Evolutionary conservation across 164 flowering plant genomes (phyloP).

Genomic region (Kalanchoe fedtschenkoi): DNA sequence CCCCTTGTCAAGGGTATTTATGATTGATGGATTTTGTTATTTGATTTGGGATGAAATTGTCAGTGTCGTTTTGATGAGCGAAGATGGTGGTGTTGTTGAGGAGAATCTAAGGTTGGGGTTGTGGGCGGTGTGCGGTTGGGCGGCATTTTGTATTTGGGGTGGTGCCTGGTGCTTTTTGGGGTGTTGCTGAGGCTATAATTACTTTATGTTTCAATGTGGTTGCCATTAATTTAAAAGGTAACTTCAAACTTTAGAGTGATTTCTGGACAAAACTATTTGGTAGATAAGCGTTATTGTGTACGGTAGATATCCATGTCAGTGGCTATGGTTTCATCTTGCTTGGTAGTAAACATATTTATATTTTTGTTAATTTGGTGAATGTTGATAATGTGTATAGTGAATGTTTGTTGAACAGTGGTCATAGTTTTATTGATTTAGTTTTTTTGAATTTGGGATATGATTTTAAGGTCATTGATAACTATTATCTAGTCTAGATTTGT

Average conservation of each 20-base stretch:
- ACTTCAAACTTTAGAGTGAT: neutral
- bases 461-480: too few relatives aligned
- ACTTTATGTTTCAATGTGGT: constrained; percentile 17
- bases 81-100: constrained; percentile 7
- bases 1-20: constrained; percentile 68
- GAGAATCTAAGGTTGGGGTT: constrained; percentile 12
- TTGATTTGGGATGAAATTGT: constrained; percentile 18
- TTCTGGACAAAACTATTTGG: neutral
- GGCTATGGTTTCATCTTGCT: too few relatives aligned
- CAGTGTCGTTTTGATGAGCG: constrained; percentile 6
- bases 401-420: too few relatives aligned
- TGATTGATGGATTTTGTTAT: constrained; percentile 38
- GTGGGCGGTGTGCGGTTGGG: constrained; percentile 36
- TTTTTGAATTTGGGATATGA: too few relatives aligned
- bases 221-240: neutral
- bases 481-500: too few relatives aligned
- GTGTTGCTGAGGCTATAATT: constrained; percentile 47
- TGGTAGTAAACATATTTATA: too few relatives aligned
- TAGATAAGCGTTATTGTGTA: neutral
- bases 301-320: neutral
- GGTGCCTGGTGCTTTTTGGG: constrained; percentile 54
- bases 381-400: too few relatives aligned
- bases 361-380: too few relatives aligned
- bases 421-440: too few relatives aligned
- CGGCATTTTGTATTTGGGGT: constrained; percentile 74